Base-by-base conservation (phyloP, 2,329 filamentous ascomycete species). In the Calonectria montana region DNA sequence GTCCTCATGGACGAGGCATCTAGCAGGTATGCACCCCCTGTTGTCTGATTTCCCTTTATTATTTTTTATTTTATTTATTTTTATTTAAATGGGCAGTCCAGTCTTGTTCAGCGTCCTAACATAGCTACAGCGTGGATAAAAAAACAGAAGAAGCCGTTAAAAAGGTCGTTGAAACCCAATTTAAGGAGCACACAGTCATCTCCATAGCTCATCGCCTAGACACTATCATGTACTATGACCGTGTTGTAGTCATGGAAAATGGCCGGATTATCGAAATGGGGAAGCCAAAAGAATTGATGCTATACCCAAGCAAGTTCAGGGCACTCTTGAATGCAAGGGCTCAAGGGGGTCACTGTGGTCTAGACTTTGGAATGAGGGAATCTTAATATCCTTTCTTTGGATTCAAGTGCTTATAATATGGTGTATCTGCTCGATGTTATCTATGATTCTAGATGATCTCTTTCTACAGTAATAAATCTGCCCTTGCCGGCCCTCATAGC, bases 121-220 rank as follows among this genome's bases (percentile, higher is more conserved):
- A 15, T 55, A 13, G 8, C 4, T 2, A 25, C 62, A 83, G 82
- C 21, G 74, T 84, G 25, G 83, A 85, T 67, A 70, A 71, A 10
- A 79, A 80, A 45, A 83, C 81, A 0, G 81, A 83, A 64, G 75
- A 78, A 31, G 75, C 73, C 16, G 81, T 84, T 62, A 82, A 81
- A 67, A 71, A 77, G 12, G 72, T 84, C 2, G 78, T 85, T 31
- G 78, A 82, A 55, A 81, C 43, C 1, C 72, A 77, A 39, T 80
- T 85, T 65, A 77, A 73, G 12, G 69, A 80, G 0, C 88, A 90
- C 74, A 93, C 91, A 0, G 86, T 93, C 41, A 80, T 86, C 31
- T 81, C 82, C 12, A 81, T 86, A n/a, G 83, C 82, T 2, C 85
- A 87, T 69, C 80, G 82, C 2, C 71, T 86, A 1, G 78, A 81